Percentiles rank a stretch among this genome's conserved stretches.
These are phyloP conservation scores for Aureobasidium sp. DNA, from an alignment of 2,329 filamentous ascomycete species.

Conservation along the genomic window DNA sequence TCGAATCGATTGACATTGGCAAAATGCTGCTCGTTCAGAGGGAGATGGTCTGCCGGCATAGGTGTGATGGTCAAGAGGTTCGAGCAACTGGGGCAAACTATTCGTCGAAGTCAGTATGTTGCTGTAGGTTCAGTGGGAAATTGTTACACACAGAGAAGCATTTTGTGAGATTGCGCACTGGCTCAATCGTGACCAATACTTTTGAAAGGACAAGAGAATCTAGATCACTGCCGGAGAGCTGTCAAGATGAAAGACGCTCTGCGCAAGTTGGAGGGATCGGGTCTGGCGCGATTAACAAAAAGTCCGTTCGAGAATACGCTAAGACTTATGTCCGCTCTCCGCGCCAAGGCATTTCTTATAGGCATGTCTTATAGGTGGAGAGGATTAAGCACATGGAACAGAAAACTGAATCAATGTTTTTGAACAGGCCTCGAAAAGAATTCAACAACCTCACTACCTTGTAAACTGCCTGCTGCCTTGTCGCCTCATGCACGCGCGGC, in stretches of 20 bases:
- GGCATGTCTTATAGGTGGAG: neutral
- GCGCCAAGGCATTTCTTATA: neutral
- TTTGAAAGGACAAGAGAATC: neutral
- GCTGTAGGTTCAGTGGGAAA: neutral
- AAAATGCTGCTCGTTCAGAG: conserved; percentile 29
- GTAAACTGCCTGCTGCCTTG: neutral
- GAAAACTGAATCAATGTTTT: neutral
- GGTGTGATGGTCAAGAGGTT: conserved; percentile 70
- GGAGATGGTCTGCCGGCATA: conserved; percentile 28
- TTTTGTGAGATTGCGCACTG: conserved; percentile 24
- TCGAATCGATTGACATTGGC: conserved; percentile 68
- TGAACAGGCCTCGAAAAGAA: neutral
- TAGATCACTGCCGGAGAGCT: neutral
- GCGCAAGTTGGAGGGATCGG: neutral
- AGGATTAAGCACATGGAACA: neutral
- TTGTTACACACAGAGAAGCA: conserved; percentile 55
- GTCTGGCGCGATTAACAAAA: neutral
- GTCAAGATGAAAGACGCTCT: neutral
- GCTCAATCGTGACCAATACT: too few relatives aligned
- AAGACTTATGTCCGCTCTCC: neutral
- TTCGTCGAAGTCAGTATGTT: neutral
- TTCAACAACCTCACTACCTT: neutral
- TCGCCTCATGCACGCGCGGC: neutral
- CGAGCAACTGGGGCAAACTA: conserved; percentile 75
- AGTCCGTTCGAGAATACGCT: neutral